Base-by-base conservation (phyloP, 2,329 filamentous ascomycete species). In the Exserohilum turcica region DNA sequence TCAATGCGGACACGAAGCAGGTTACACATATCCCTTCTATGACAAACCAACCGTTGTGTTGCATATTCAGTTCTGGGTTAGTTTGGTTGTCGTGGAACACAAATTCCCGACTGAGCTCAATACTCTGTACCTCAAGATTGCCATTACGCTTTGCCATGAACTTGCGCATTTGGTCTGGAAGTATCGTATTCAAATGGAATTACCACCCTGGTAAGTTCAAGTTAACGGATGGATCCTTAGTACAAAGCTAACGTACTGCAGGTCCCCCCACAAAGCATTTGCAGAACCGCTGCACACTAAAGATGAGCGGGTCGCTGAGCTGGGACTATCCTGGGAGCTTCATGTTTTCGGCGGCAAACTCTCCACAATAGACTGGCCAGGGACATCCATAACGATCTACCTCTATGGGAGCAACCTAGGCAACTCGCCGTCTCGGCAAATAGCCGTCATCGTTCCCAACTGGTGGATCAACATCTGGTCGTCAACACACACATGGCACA, bases 381-480 rank as follows among this genome's bases (percentile, higher is more conserved):
- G 36, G 13, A 18, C 28, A 8, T 39, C 45, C 28, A 37, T 35
- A 1, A 40, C 38, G 12, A 48, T 52, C 18, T 56, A 53, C 16
- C 10, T 5, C 15, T 37, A 21, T 3, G n/a, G n/a, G 8, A 15
- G 2, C 18, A 8, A 12, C 24, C n/a, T 19, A 2, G 21, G 8
- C 21, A 7, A 27, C 12, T n/a, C 24, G 3, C 3, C 3, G 13
- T 13, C 19, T 15, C 5, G 13, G 6, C 19, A 29, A 5, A 36
- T 4, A 21, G n/a, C 10, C 48, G 40, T 53, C 5, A 33, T 53
- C 1, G 29, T 56, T 12, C 53, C 49, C 15, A 18, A 32, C 5
- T 56, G 49, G 49, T 56, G 53, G 44, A 13, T 53, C 19, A 29
- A 42, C 16, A 39, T 44, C 4, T 56, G 33, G 38, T 56, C 48